Base-by-base conservation (phyloP, 495 filamentous ascomycete genomes). In the Cudoniella acicularis region DNA sequence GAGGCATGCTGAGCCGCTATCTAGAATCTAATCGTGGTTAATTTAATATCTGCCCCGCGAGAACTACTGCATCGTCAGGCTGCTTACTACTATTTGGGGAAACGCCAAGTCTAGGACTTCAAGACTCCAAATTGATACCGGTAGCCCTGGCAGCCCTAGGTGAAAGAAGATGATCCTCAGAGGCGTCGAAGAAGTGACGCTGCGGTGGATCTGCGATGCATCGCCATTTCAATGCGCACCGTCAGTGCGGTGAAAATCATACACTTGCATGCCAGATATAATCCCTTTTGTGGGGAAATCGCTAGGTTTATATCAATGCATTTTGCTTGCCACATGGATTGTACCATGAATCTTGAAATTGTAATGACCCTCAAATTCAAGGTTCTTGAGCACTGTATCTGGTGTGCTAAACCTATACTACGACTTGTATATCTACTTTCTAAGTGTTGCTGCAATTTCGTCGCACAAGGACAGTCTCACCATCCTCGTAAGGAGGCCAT, bases 131-230 rank as follows among this genome's bases (percentile, higher is more conserved):
- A n/a, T n/a, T n/a, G n/a, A n/a, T n/a, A n/a, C n/a, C n/a, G n/a
- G n/a, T n/a, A n/a, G n/a, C n/a, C n/a, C n/a, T n/a, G n/a, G n/a
- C n/a, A n/a, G n/a, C n/a, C n/a, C n/a, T n/a, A 36, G 30, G 30
- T 36, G 13, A 36, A 36, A 36, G 4, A 36, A 36, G 30, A 13
- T 6, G 30, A 36, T 36, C 30, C 6, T 36, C 30, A 36, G 13
- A 36, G 30, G 4, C 30, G 30, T 36, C 30, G 30, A 36, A n/a
- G n/a, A n/a, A n/a, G n/a, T 36, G 30, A 36, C 13, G 13, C 30
- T 36, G 30, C 30, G 4, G 30, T 36, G 30, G 57, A 72, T 42
- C 53, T 75, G n/a, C 27, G 42, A 11, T 71, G 66, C 22, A 60
- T 74, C 6, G 64, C 65, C 20, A 62, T 36, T 13, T 45, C 36